phyloP scores from a whole-genome alignment of 371 early-diverging fungal species.

The Mucor lusitanicus region DNA sequence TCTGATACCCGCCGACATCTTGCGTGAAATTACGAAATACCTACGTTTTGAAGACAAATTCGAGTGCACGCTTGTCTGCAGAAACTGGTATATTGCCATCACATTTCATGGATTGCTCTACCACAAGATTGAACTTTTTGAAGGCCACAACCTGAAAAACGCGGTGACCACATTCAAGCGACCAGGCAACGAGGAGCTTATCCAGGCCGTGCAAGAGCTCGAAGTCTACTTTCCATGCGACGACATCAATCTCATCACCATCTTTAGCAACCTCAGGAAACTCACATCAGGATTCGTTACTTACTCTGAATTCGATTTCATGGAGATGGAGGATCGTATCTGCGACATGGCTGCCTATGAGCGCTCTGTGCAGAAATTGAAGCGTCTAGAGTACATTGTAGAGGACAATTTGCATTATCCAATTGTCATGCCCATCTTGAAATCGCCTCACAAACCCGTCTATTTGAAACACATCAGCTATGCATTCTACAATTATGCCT shows the following conservation, averaged over 20 bases:
- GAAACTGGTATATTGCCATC: not conserved
- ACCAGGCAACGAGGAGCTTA: not conserved
- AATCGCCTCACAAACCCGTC: not conserved
- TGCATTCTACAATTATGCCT: not conserved
- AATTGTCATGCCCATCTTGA: not conserved
- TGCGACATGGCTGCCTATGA: not conserved
- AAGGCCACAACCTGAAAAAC: not conserved
- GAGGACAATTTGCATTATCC: not conserved
- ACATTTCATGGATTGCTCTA: not conserved
- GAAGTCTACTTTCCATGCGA: not conserved
- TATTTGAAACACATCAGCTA: not conserved
- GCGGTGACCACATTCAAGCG: not conserved
- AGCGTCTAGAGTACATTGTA: not conserved
- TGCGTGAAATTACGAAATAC: not conserved
- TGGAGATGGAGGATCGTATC: not conserved
- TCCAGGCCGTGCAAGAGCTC: not conserved
- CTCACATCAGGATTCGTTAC: not conserved
- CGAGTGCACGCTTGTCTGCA: not conserved
- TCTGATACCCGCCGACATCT: not conserved
- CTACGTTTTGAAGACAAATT: not conserved
- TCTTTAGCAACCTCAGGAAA: not conserved
- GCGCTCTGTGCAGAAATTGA: not conserved
- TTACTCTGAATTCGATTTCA: not conserved
- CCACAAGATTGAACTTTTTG: not conserved
- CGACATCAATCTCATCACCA: not conserved